Conservation (phyloP, 768 basidiomycete genomes). For the Lactarius hengduanensis region DNA sequence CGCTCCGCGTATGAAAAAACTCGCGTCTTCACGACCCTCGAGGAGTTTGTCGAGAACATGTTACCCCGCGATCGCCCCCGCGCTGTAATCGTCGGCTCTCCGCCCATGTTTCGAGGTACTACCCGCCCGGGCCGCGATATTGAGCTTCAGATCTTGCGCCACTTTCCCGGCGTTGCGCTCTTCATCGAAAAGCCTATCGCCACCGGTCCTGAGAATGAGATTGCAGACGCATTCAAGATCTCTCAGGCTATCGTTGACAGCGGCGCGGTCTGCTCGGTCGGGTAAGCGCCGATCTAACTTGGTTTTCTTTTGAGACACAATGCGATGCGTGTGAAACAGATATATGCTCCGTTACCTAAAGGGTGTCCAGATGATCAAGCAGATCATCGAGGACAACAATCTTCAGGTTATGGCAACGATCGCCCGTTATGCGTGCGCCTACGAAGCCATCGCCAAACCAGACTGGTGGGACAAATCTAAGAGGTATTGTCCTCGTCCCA, state of each 20-base stretch:
- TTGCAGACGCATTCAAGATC: constrained; percentile 67
- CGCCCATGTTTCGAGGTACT: constrained; percentile 91
- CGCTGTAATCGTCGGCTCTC: constrained; percentile 85
- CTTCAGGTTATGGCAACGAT: constrained; percentile 95
- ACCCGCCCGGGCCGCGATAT: constrained; percentile 74
- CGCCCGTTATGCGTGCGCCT: constrained; percentile 91
- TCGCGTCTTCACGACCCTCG: constrained; percentile 77
- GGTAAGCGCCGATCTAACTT: constrained; percentile 46
- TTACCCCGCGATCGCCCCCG: constrained; percentile 63
- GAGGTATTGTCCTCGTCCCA: constrained; percentile 46
- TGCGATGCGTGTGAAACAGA: constrained; percentile 38
- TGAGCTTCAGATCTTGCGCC: constrained; percentile 81
- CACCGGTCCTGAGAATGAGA: constrained; percentile 69
- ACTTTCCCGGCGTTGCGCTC: constrained; percentile 85
- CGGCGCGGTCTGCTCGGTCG: constrained; percentile 82
- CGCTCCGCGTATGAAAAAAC: constrained; percentile 91
- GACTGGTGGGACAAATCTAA: constrained; percentile 96
- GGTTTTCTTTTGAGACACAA: background rate
- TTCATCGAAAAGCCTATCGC: constrained; percentile 94
- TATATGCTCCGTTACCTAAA: constrained; percentile 94
- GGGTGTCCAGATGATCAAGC: constrained; percentile 95
- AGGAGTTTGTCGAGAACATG: constrained; percentile 78
- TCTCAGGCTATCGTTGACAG: constrained; percentile 68
- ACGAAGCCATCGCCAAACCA: constrained; percentile 72
- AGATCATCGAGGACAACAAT: constrained; percentile 91